Percentiles rank a stretch among this genome's conserved stretches.
phyloP scores from a whole-genome alignment of 768 basidiomycete species.

The Rhodocollybia butyracea region DNA sequence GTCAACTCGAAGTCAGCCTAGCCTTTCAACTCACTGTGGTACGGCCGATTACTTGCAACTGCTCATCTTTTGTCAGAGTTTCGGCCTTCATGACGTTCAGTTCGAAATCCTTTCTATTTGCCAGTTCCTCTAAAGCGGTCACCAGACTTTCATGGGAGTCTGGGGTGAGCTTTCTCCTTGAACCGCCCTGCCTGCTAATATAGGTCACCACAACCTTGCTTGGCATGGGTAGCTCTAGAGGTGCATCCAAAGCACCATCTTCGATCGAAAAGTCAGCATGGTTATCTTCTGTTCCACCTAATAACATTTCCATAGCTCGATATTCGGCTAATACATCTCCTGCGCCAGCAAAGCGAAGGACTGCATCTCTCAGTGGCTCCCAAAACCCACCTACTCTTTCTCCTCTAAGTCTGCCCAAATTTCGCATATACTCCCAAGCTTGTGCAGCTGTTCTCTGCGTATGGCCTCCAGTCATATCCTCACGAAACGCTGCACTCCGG shows the following conservation, averaged over 20 bases:
- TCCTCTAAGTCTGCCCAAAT: conserved; percentile 29
- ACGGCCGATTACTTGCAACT: conserved; percentile 58
- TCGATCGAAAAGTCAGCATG: background rate
- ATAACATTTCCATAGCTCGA: background rate
- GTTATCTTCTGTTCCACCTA: background rate
- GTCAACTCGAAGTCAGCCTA: too few species aligned
- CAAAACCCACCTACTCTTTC: conserved; percentile 63
- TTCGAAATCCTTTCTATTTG: conserved; percentile 42
- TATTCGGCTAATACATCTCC: conserved; percentile 19
- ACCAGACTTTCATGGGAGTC: conserved; percentile 59
- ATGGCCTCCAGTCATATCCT: conserved; percentile 54
- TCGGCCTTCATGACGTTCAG: conserved; percentile 62
- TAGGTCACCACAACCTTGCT: conserved; percentile 66
- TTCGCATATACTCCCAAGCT: conserved; percentile 53
- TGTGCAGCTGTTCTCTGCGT: conserved; percentile 74
- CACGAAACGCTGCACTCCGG: conserved; percentile 74
- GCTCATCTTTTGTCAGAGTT: conserved; percentile 69
- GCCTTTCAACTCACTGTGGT: conserved; percentile 77
- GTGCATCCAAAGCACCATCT: conserved; percentile 7
- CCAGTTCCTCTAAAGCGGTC: conserved; percentile 44
- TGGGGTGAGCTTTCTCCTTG: conserved; percentile 47
- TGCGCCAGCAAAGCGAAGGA: conserved; percentile 67
- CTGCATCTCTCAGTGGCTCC: conserved; percentile 64
- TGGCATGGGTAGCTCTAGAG: conserved; percentile 36
- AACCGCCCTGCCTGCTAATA: conserved; percentile 60